phyloP scores from a whole-genome alignment of 2,329 filamentous ascomycete species.

The Sodiomyces alkalinus region DNA sequence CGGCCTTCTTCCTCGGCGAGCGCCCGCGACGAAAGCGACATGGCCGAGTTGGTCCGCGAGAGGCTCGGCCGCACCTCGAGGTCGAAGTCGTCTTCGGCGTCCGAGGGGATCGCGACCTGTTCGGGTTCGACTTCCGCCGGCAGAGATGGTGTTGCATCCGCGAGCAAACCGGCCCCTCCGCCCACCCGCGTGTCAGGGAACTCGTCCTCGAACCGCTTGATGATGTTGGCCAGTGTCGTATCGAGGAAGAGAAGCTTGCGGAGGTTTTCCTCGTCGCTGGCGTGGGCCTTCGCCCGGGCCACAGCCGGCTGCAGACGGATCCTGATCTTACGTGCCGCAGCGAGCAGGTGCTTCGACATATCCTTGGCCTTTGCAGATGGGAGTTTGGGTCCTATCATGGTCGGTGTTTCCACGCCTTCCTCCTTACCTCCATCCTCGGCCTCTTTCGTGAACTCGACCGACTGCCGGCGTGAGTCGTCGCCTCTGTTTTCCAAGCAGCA shows the following conservation, averaged over 20 bases:
- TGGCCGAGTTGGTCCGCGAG: constrained; percentile 35
- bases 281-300: constrained; percentile 52
- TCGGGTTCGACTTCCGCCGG: constrained; percentile 20
- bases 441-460: constrained; percentile 36
- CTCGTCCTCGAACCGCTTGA: constrained; percentile 89
- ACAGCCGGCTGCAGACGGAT: constrained; percentile 71
- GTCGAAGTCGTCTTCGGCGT: constrained; percentile 33
- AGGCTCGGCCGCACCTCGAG: constrained; percentile 24
- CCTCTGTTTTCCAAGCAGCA: constrained; percentile 77
- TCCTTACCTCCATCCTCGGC: too few relatives aligned
- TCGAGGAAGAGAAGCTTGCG: constrained; percentile 80
- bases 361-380: constrained; percentile 59
- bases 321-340: constrained; percentile 79
- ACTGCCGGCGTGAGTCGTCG: constrained; percentile 41
- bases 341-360: constrained; percentile 81
- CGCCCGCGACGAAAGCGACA: constrained; percentile 33
- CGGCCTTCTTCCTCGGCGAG: constrained; percentile 43
- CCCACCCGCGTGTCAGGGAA: constrained; percentile 68
- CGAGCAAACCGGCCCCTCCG: too few relatives aligned
- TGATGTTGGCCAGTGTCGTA: constrained; percentile 76
- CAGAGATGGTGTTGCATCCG: constrained; percentile 15
- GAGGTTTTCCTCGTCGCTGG: constrained; percentile 53
- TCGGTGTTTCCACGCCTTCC: constrained; percentile 30
- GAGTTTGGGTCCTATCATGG: constrained; percentile 16
- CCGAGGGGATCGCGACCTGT: constrained; percentile 22